Evolutionary conservation across 345 rosid species (phyloP).

Genomic region (Eucalyptus caleyi): DNA sequence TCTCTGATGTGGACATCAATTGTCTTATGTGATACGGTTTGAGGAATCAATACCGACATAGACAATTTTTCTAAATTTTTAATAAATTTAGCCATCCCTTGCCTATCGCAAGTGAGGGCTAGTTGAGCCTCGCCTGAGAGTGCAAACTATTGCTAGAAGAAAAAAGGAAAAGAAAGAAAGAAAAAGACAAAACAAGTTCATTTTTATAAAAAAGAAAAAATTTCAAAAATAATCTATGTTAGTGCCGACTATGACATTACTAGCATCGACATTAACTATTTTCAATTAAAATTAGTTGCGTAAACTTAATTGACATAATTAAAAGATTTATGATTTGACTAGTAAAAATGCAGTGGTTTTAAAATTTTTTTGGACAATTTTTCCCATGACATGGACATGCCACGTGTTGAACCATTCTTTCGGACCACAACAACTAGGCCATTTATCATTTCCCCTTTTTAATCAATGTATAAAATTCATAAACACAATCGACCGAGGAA

Average conservation of each 20-base stretch:
- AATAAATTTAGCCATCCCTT: background rate
- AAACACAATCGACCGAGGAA: background rate
- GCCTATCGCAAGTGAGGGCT: rapidly evolving
- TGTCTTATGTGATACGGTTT: rapidly evolving
- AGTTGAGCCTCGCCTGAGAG: rapidly evolving
- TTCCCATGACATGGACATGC: background rate
- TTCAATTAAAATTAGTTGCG: rapidly evolving
- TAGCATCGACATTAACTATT: rapidly evolving
- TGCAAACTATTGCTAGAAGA: no score
- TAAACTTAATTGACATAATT: no score
- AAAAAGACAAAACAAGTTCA: no score
- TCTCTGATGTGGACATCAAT: rapidly evolving
- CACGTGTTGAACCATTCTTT: background rate
- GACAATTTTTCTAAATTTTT: no score
- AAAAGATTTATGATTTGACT: no score
- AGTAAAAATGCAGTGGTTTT: rapidly evolving
- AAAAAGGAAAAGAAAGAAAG: background rate
- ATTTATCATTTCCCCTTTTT: background rate
- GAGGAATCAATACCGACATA: rapidly evolving
- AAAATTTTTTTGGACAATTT: no score
- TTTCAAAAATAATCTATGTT: no score
- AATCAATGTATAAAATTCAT: background rate
- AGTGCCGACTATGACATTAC: rapidly evolving
- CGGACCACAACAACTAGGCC: rapidly evolving
- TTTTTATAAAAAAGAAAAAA: no score